phyloP scores from a whole-genome alignment of 2,329 filamentous ascomycete genomes.

The Sporothrix brunneoviolacea region DNA sequence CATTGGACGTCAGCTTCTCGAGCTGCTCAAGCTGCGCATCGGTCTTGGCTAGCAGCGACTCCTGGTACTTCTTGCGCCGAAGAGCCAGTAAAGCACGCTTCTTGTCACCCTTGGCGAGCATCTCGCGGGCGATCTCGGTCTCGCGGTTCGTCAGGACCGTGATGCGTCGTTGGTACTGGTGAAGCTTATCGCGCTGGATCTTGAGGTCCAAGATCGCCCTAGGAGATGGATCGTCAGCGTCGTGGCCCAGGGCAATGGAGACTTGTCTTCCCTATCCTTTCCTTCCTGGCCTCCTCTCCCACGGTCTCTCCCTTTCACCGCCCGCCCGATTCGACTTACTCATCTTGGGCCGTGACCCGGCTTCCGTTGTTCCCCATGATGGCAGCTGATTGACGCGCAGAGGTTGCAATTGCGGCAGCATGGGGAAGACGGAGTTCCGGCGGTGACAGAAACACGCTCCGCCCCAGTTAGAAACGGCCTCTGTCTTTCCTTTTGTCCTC shows the following conservation, averaged over 20 bases:
- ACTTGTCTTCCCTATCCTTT: no score
- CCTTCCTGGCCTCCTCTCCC: no score
- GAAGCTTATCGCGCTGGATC: constrained; percentile 92
- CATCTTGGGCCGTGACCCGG: constrained; percentile 69
- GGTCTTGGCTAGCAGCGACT: constrained; percentile 79
- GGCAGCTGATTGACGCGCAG: background rate
- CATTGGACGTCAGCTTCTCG: constrained; percentile 77
- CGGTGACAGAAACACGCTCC: no score
- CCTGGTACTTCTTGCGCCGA: constrained; percentile 93
- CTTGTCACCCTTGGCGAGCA: constrained; percentile 75
- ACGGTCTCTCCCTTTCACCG: no score
- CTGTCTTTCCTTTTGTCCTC: no score
- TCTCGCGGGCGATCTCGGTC: constrained; percentile 76
- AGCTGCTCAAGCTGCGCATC: constrained; percentile 91
- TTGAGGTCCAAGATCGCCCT: constrained; percentile 98
- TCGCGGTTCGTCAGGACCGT: constrained; percentile 79
- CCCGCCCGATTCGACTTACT: constrained; percentile 46
- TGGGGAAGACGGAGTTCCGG: background rate
- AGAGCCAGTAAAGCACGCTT: constrained; percentile 77
- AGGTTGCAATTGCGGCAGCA: background rate
- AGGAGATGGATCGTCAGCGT: no score
- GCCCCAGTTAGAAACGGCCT: no score
- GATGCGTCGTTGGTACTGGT: constrained; percentile 91
- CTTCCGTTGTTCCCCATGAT: constrained; percentile 50
- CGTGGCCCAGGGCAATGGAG: no score